Conservation (phyloP, 306 rosid species). For the Vachellia collinsii region DNA sequence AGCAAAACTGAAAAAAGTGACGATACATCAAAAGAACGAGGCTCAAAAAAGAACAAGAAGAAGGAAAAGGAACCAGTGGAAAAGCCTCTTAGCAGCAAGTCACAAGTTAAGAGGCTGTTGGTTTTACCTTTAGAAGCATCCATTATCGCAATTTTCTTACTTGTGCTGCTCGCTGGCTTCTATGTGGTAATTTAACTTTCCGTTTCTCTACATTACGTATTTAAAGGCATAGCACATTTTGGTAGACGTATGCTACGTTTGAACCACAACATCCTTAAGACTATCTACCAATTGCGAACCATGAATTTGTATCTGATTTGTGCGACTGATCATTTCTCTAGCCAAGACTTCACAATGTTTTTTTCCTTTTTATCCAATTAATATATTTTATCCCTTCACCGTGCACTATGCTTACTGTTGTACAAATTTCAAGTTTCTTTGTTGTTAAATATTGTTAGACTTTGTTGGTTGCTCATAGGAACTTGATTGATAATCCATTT, state of each 20-base stretch:
- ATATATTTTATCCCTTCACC: neutral
- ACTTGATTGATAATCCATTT: slow-evolving; percentile 3
- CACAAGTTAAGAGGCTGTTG: slow-evolving; percentile 70
- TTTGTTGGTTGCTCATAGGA: slow-evolving; percentile 18
- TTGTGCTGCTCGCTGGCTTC: slow-evolving; percentile 89
- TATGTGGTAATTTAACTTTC: slow-evolving; percentile 77
- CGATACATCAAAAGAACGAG: slow-evolving; percentile 74
- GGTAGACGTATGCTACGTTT: slow-evolving; percentile 25
- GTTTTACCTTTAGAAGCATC: slow-evolving; percentile 92
- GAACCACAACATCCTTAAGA: slow-evolving; percentile 27
- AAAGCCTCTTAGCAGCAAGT: slow-evolving; percentile 73
- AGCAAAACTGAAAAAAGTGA: slow-evolving; percentile 71
- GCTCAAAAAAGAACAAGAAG: slow-evolving; percentile 73
- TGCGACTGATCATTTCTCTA: neutral
- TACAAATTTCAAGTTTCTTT: neutral
- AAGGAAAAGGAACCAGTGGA: slow-evolving; percentile 83
- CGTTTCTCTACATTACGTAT: slow-evolving; percentile 23
- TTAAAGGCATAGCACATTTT: slow-evolving; percentile 22
- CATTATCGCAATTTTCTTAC: slow-evolving; percentile 73
- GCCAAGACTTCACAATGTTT: slow-evolving; percentile 11
- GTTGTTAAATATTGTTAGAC: slow-evolving; percentile 15
- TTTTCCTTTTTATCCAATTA: neutral
- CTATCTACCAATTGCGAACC: neutral
- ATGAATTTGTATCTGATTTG: slow-evolving; percentile 9
- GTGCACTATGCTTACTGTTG: slow-evolving; percentile 24